Evolutionary conservation across 352 stramenopile species (phyloP).

Genomic region (Globisporangium megalacanthum): DNA sequence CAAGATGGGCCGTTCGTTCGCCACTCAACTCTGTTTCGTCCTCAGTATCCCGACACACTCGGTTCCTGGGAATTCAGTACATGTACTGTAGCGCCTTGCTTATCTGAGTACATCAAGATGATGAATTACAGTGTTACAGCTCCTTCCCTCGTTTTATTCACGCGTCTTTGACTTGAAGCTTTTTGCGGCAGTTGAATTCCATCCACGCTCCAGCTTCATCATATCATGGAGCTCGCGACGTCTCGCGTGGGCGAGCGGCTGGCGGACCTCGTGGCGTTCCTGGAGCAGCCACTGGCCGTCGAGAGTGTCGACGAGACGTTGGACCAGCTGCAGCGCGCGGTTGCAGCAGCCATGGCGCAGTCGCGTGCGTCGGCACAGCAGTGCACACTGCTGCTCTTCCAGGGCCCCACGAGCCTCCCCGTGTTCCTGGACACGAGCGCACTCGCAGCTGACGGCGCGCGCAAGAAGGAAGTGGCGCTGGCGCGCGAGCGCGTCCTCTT

Average conservation of each 20-base stretch:
- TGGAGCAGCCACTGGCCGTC: constrained; percentile 49
- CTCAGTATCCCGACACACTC: not conserved
- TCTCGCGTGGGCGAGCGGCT: constrained; percentile 46
- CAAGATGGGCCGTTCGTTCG: not conserved
- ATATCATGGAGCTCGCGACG: constrained; percentile 4
- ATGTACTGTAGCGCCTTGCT: too few relatives aligned
- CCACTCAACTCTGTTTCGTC: constrained; percentile 8
- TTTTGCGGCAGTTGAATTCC: not conserved
- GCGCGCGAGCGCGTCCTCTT: constrained; percentile 44
- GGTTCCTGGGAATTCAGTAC: too few relatives aligned
- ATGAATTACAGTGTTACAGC: too few relatives aligned
- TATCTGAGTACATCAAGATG: too few relatives aligned
- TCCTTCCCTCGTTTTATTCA: too few relatives aligned
- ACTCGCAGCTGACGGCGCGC: constrained; percentile 37
- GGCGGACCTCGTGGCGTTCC: constrained; percentile 53
- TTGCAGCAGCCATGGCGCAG: constrained; percentile 40
- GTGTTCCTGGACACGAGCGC: constrained; percentile 50
- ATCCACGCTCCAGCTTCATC: not conserved
- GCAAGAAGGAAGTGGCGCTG: constrained; percentile 52
- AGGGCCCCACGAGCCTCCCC: constrained; percentile 33
- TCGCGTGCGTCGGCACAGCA: constrained; percentile 57
- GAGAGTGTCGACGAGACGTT: constrained; percentile 66
- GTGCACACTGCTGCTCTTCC: constrained; percentile 58
- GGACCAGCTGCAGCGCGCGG: constrained; percentile 41
- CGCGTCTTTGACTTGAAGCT: not conserved